Evolutionary conservation across 345 rosid genomes (phyloP).

Genomic region (Acer saccharum): DNA sequence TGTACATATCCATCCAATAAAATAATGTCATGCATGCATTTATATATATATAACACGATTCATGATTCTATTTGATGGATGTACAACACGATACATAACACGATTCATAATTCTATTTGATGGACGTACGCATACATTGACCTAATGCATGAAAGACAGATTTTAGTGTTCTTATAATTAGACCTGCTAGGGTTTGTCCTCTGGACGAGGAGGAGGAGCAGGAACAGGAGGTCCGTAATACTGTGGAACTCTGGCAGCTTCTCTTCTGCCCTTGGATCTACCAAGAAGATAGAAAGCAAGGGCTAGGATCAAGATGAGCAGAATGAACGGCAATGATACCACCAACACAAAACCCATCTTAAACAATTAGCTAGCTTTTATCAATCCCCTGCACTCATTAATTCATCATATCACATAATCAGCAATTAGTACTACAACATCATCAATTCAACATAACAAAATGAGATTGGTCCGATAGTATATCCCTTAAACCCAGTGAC

Average conservation of each 20-base stretch:
- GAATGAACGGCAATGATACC: slow-evolving; percentile 29
- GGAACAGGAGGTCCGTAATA: slow-evolving; percentile 27
- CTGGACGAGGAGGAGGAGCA: slow-evolving; percentile 1
- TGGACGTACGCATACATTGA: too few species aligned
- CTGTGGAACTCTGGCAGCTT: slow-evolving; percentile 19
- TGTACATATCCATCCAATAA: neutral
- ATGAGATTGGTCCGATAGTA: too few species aligned
- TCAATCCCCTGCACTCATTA: too few species aligned
- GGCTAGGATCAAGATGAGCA: slow-evolving; percentile 36
- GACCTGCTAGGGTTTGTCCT: slow-evolving; percentile 23
- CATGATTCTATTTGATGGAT: neutral
- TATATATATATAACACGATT: too few species aligned
- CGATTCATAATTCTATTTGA: too few species aligned
- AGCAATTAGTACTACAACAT: too few species aligned
- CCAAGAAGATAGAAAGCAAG: slow-evolving; percentile 40
- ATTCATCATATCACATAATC: neutral
- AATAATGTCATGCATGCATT: neutral
- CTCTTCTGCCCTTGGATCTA: slow-evolving; percentile 22
- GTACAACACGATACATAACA: too few species aligned
- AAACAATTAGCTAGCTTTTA: neutral
- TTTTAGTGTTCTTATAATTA: neutral
- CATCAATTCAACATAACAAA: too few species aligned
- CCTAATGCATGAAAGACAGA: too few species aligned
- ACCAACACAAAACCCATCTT: slow-evolving; percentile 29
- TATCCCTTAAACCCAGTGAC: too few species aligned